phyloP scores from a whole-genome alignment of 352 stramenopile species.

The Thalassiosira mediterranea region DNA sequence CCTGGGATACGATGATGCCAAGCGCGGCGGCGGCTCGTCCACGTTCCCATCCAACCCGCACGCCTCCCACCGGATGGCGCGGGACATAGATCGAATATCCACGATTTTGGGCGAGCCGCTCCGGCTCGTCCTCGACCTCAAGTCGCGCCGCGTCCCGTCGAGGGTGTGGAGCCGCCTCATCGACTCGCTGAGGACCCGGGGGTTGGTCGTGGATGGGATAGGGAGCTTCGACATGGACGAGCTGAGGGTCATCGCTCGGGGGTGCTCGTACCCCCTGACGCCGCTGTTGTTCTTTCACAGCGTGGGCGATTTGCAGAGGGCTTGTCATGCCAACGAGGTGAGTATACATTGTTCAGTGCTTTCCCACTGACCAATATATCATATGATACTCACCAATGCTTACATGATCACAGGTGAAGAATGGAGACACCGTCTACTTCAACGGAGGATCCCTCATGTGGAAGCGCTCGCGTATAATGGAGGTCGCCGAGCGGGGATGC shows the following conservation, averaged over 20 bases:
- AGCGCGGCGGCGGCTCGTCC: background rate
- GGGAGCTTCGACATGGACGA: conserved; percentile 61
- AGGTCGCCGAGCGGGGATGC: conserved; percentile 40
- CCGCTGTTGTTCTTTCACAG: conserved; percentile 63
- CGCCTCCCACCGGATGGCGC: conserved; percentile 39
- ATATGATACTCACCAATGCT: background rate
- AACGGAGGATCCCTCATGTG: conserved; percentile 61
- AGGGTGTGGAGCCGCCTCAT: conserved; percentile 56
- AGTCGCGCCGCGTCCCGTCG: conserved; percentile 46
- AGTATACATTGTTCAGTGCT: too few relatives aligned
- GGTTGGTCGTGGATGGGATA: conserved; percentile 51
- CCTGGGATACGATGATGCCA: conserved; percentile 7
- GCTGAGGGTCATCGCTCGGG: conserved; percentile 42
- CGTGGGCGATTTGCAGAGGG: conserved; percentile 59
- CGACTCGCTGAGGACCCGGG: conserved; percentile 41
- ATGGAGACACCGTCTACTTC: conserved; percentile 58
- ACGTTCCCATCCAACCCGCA: conserved; percentile 20
- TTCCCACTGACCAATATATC: conserved; percentile 22
- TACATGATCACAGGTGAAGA: conserved; percentile 49
- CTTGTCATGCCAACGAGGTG: conserved; percentile 59
- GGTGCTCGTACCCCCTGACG: conserved; percentile 36
- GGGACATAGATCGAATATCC: conserved; percentile 41
- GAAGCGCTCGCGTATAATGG: conserved; percentile 46
- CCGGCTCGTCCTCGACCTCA: conserved; percentile 56
- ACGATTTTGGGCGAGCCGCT: conserved; percentile 44